These are phyloP conservation scores for Drosera capensis DNA, from an alignment of 148 eudicot genomes.

Conservation along the genomic window DNA sequence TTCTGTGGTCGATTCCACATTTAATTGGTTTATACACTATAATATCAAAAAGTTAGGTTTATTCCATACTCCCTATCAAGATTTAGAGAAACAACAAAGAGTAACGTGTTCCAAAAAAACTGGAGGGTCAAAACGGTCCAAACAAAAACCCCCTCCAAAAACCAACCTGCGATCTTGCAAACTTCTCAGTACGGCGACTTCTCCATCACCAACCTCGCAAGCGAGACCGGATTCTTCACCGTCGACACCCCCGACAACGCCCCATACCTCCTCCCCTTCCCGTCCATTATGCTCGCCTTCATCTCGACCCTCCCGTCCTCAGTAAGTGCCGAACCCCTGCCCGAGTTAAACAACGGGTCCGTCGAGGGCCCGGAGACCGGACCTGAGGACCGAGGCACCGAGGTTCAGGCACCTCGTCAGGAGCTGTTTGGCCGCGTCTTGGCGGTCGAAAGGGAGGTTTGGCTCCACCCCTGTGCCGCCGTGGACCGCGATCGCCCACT, in stretches of 20 bases:
- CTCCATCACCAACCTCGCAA: constrained; percentile 77
- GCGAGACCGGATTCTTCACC: constrained; percentile 68
- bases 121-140: background rate
- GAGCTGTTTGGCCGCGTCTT: background rate
- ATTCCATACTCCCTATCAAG: too few relatives aligned
- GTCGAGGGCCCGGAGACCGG: too few relatives aligned
- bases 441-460: background rate
- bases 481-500: background rate
- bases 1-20: too few relatives aligned
- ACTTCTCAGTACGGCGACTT: constrained; percentile 74
- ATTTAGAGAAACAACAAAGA: too few relatives aligned
- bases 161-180: background rate
- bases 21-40: too few relatives aligned
- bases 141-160: too few relatives aligned
- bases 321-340: constrained; percentile 1
- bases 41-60: too few relatives aligned
- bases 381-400: background rate
- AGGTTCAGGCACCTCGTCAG: background rate
- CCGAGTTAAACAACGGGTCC: too few relatives aligned
- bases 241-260: constrained; percentile 48
- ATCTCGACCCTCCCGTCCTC: background rate
- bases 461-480: background rate
- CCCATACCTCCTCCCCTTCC: background rate
- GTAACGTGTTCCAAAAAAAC: too few relatives aligned
- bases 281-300: background rate